Evolutionary conservation across 2,329 filamentous ascomycete genomes (phyloP), one percentile per base, ranked within the genome.

Genomic region (Cadophora sp.): DNA sequence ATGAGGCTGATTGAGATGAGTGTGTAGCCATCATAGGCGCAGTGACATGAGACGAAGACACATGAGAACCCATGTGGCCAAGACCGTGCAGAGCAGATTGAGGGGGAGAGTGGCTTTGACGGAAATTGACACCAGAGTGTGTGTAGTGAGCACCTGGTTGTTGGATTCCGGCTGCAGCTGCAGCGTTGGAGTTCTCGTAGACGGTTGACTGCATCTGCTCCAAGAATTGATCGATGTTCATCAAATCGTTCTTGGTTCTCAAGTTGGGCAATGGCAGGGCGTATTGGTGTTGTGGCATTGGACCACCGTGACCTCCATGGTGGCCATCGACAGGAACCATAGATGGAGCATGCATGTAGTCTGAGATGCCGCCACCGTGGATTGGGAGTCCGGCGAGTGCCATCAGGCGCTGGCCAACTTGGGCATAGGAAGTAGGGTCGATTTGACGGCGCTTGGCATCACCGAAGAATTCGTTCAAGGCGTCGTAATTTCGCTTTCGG

Each of bases 131-230:
- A 43, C 84, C 73, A 77, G 78, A 67, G 76, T 85, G 84, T 22
- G 88, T 81, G 75, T 91, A 90, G 77, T 93, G 91, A 19, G 87
- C 82, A 68, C 89, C 90, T 62, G 92, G 89, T 71, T 94, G 89
- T 74, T 92, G 91, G 68, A 97, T 87, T 67, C 92, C 92, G 53
- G 91, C 91, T 14, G 89, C 89, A 2, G 93, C 92, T 37, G 93
- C 91, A 62, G 94, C 91, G 75, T 90, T 92, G 65, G 94, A 90
- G 79, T 91, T 97, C 82, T 98, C 96, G 78, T 98, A 98, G 60
- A 98, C 93, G 56, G 95, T 97, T 72, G 91, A 90, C 81, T 97
- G 94, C 85, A 98, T 95, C 81, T 97, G 93, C 81, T 97, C 94
- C 65, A 99, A 87, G 79, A 98, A 92, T 77, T 94, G 92, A 79